Base-by-base conservation (phyloP, 1,139 yeast genomes). In the Zygosaccharomyces pseudobailii region DNA sequence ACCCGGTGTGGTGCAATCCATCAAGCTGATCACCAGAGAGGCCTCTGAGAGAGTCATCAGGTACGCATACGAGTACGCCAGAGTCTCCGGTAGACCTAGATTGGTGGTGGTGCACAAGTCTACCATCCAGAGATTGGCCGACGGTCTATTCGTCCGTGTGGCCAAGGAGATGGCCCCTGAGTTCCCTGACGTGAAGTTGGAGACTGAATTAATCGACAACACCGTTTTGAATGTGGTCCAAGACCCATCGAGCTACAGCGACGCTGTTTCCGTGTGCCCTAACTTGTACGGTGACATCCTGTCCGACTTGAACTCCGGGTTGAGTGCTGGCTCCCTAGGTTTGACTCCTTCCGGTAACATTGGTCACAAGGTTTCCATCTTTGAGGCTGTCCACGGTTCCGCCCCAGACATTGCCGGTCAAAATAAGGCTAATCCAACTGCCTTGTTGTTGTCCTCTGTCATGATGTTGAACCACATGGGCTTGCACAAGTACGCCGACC, bases 391-490 rank as follows among this genome's bases (percentile, higher is more conserved):
- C 67, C 97, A 92, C 72, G 97, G 98, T 70, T 87, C 97, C 51
- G 97, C 97, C 56, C 97, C 97, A 59, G 97, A 90, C 71, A 90
- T 90, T 67, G 96, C 97, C 55, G 97, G 97, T 67, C 88, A 90
- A 79, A 94, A 95, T 68, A 81, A 87, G 70, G 98, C 98, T 57
- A 92, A 92, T 82, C 98, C 98, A 74, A 92, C 97, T 55, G 98
- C 98, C 53, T 75, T 92, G 69, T 78, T 92, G 69, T 80, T 92
- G 69, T 88, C 97, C 43, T 90, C 97, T 45, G 89, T 89, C 67
- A 90, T 92, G 97, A 90, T 92, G 97, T 84, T 92, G 79, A 87
- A 95, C 78, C 97, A 92, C 78, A 89, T 92, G 97, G 84, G 87
- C 47, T 80, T 92, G 71, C 76, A 79, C 69, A 74, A 76, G 39